Percentiles rank a stretch among this genome's conserved stretches.
phyloP scores from a whole-genome alignment of 73 alveolate genomes.

The Paramecium sexaurelia region DNA sequence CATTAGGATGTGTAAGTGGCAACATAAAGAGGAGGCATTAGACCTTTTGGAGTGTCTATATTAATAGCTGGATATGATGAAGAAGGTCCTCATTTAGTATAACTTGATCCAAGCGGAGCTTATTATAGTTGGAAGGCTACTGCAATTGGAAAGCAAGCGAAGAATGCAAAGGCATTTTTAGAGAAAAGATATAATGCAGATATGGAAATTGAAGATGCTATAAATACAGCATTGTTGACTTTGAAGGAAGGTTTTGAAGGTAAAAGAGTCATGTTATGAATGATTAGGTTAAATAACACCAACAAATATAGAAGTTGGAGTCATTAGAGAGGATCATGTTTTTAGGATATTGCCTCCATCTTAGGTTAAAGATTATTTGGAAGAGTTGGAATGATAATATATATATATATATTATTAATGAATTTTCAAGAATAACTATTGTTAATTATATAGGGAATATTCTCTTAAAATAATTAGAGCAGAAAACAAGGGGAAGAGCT shows the following conservation, averaged over 20 bases:
- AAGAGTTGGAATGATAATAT: conserved; percentile 79
- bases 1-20: conserved; percentile 81
- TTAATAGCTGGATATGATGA: conserved; percentile 94
- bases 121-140: conserved; percentile 93
- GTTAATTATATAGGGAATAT: not conserved
- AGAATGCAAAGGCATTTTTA: conserved; percentile 88
- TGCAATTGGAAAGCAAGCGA: conserved; percentile 90
- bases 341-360: conserved; percentile 78
- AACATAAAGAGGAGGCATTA: conserved; percentile 95
- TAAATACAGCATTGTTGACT: conserved; percentile 87
- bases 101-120: conserved; percentile 95
- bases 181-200: conserved; percentile 92
- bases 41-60: conserved; percentile 95
- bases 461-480: conserved; percentile 66
- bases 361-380: conserved; percentile 82
- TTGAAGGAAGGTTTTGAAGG: conserved; percentile 93
- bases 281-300: conserved; percentile 17
- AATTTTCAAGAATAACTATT: not conserved
- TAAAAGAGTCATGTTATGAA: not conserved
- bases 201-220: conserved; percentile 93
- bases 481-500: conserved; percentile 73
- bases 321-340: conserved; percentile 72
- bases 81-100: conserved; percentile 89
- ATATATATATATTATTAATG: not conserved
- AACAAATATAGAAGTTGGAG: conserved; percentile 84